These are phyloP conservation scores for Mucor irregularis DNA, from an alignment of 371 early-diverging fungal genomes.

Conservation along the genomic window DNA sequence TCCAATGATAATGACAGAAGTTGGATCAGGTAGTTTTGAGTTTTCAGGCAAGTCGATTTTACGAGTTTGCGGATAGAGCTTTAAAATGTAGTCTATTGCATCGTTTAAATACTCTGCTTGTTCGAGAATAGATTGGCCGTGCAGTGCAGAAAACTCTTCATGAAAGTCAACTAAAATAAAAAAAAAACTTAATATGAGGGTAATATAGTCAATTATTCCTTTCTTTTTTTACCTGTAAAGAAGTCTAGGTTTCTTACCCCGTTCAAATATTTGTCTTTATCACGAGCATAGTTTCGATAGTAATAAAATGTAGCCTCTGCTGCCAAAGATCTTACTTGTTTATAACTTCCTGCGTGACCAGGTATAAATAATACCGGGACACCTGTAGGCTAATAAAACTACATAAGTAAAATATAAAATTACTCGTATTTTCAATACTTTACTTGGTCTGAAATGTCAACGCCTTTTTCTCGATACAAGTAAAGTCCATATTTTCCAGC, in stretches of 20 bases:
- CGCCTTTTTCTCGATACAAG: slow-evolving; percentile 77
- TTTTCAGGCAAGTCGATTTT: slow-evolving; percentile 12
- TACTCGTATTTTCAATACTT: not conserved
- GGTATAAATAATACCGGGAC: slow-evolving; percentile 93
- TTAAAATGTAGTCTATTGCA: slow-evolving; percentile 81
- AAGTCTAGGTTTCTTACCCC: slow-evolving; percentile 72
- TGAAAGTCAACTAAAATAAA: slow-evolving; percentile 82
- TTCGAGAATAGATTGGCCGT: slow-evolving; percentile 74
- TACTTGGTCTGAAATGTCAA: slow-evolving; percentile 49
- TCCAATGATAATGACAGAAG: slow-evolving; percentile 84
- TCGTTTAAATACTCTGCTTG: slow-evolving; percentile 89
- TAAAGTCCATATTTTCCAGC: slow-evolving; percentile 80
- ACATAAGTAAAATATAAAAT: not conserved
- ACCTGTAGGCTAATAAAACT: slow-evolving; percentile 51
- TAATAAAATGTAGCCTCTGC: slow-evolving; percentile 65
- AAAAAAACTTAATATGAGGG: too few species aligned
- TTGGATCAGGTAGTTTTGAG: slow-evolving; percentile 48
- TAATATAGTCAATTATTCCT: not conserved
- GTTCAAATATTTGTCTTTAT: slow-evolving; percentile 27
- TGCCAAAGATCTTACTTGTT: slow-evolving; percentile 87
- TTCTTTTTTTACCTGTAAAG: slow-evolving; percentile 77
- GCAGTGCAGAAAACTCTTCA: slow-evolving; percentile 91
- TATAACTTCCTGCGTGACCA: slow-evolving; percentile 93
- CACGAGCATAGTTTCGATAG: slow-evolving; percentile 45
- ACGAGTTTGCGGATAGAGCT: slow-evolving; percentile 60